Evolutionary conservation across 139 green algal genomes (phyloP), one percentile per base, ranked within the genome.

Genomic region (Chlamydomonas asymmetrica): DNA sequence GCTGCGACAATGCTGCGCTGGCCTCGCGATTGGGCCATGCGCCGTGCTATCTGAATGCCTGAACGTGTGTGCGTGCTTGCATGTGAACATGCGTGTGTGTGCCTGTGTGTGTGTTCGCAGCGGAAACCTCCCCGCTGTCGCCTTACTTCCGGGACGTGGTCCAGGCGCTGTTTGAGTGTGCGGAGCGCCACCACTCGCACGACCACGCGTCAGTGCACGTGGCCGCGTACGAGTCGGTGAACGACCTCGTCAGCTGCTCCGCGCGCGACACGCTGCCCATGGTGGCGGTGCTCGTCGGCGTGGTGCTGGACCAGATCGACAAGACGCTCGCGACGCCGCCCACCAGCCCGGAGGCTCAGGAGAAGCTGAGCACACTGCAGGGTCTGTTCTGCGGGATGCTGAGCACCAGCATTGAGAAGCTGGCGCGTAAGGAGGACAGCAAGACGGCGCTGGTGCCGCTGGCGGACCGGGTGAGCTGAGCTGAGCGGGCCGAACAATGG

Each of bases 181-280:
- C 81, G 7, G 68, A 85, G 76, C 38, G 74, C 18, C 56, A 78
- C 39, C 83, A 72, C 63, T 82, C 60, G 54, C 68, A 71, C 31
- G 73, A 79, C 41, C 69, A 83, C 66, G 35, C 61, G 48, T 68
- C 79, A 39, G 74, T 96, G 79, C 90, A 96, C 75, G 84, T 92
- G 39, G 82, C 91, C 41, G 91, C 92, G 0, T 99, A 96, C 80
- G 96, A 99, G 86, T 91, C 93, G 10, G 93, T 99, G 74, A 99
- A 99, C 74, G 94, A 98, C 75, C 85, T 98, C 45, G 91, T 99
- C 72, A 82, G 90, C 22, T 69, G 84, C 45, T 86, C 89, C 0
- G 86, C 87, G 1, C 45, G 75, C 2, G 96, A 98, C 83, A 94
- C 88, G 6, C 61, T 91, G 62, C 84, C 90, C 32, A 81, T 93